These are phyloP conservation scores for Epichloe gansuensis DNA, from an alignment of 2,329 filamentous ascomycete genomes.

Conservation along the genomic window DNA sequence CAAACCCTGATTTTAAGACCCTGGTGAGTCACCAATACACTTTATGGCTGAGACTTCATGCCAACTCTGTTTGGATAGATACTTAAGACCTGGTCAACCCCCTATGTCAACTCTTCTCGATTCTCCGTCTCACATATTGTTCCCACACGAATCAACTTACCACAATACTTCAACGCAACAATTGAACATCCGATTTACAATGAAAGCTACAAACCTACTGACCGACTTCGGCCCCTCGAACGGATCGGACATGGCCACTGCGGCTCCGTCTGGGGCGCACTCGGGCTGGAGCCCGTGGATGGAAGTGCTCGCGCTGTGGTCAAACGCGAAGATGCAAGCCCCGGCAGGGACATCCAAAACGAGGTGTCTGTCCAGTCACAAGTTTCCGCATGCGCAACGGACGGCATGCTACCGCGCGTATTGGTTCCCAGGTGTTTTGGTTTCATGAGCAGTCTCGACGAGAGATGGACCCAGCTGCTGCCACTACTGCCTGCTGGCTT, in stretches of 20 bases:
- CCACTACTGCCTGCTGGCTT: constrained; percentile 11
- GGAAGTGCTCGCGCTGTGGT: neutral
- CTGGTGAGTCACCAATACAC: too few relatives aligned
- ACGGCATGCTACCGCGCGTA: neutral
- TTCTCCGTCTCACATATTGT: neutral
- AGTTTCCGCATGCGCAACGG: neutral
- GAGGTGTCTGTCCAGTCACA: constrained; percentile 1
- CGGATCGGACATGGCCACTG: constrained; percentile 3
- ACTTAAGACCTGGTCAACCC: neutral
- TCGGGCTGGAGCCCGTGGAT: neutral
- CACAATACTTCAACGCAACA: neutral
- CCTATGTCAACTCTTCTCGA: neutral
- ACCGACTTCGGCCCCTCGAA: neutral
- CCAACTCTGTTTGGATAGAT: neutral
- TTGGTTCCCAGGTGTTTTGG: constrained; percentile 1
- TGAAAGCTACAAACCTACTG: neutral
- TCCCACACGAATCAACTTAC: neutral
- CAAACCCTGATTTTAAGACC: too few relatives aligned
- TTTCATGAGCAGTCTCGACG: neutral
- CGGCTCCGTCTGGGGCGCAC: constrained; percentile 5
- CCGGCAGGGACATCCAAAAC: constrained; percentile 4
- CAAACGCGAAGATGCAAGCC: constrained; percentile 6
- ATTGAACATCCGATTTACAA: neutral
- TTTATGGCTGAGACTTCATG: neutral
- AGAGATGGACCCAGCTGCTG: constrained; percentile 10